These are phyloP conservation scores for Colletotrichum scovillei DNA, from an alignment of 2,329 filamentous ascomycete species.

Conservation along the genomic window DNA sequence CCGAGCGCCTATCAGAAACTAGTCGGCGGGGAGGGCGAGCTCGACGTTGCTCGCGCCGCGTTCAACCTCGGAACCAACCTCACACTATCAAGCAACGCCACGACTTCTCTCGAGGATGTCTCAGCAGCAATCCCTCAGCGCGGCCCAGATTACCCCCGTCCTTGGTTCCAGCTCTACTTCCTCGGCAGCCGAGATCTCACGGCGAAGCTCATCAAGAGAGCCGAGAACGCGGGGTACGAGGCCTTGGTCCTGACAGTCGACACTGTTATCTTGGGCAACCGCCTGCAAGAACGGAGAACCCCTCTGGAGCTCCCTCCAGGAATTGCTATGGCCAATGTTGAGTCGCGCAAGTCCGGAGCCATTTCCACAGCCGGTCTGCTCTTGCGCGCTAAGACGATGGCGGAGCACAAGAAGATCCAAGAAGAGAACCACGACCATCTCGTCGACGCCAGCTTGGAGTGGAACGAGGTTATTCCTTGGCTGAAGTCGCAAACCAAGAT, in stretches of 20 bases:
- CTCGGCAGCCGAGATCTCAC: conserved; percentile 39
- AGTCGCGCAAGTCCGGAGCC: conserved; percentile 3
- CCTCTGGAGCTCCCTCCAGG: conserved; percentile 37
- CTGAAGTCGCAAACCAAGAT: conserved; percentile 40
- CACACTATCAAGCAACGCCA: conserved; percentile 42
- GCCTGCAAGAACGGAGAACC: conserved; percentile 43
- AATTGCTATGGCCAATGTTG: conserved; percentile 40
- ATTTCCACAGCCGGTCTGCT: conserved; percentile 38
- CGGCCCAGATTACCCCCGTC: conserved; percentile 29
- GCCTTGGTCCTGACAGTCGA: conserved; percentile 44
- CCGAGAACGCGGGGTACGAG: conserved; percentile 43
- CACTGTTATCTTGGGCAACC: conserved; percentile 44
- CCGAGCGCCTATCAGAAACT: conserved; percentile 45
- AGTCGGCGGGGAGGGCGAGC: conserved; percentile 42
- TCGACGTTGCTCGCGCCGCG: conserved; percentile 43
- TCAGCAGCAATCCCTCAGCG: conserved; percentile 28
- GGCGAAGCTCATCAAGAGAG: conserved; percentile 39
- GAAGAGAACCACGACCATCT: conserved; percentile 25
- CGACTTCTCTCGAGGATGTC: conserved; percentile 44
- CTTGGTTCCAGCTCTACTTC: conserved; percentile 42
- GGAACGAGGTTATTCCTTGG: conserved; percentile 39
- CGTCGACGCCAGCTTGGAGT: conserved; percentile 38
- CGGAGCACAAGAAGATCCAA: conserved; percentile 24
- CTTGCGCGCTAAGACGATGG: conserved; percentile 27
- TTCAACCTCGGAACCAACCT: conserved; percentile 39